Evolutionary conservation across 495 filamentous ascomycete species (phyloP).

Genomic region (Clavariopsis aquatica): DNA sequence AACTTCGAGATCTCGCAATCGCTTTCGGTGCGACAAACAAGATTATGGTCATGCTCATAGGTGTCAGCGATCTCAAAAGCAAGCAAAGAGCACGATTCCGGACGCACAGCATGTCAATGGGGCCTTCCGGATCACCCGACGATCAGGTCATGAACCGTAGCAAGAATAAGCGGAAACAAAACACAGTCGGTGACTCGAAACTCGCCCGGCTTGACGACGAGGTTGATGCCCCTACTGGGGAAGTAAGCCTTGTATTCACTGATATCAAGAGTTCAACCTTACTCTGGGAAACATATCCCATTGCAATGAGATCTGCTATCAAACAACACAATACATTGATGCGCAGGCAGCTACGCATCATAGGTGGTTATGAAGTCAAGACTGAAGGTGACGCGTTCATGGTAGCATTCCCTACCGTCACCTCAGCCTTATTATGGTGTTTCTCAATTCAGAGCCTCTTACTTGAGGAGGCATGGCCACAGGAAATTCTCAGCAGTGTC

Average conservation of each 20-base stretch:
- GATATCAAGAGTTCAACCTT: constrained; percentile 99
- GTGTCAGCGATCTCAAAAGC: constrained; percentile 84
- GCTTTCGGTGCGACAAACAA: constrained; percentile 90
- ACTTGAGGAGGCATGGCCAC: constrained; percentile 86
- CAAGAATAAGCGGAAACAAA: constrained; percentile 64
- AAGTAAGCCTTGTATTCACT: constrained; percentile 92
- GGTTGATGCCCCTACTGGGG: constrained; percentile 84
- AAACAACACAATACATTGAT: constrained; percentile 95
- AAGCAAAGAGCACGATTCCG: constrained; percentile 70
- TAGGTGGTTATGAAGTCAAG: constrained; percentile 98
- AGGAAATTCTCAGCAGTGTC: constrained; percentile 83
- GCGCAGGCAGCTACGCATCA: constrained; percentile 86
- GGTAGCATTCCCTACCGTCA: constrained; percentile 96
- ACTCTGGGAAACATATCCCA: constrained; percentile 94
- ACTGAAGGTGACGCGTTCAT: constrained; percentile 99
- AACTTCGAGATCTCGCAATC: constrained; percentile 91
- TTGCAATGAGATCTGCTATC: constrained; percentile 93
- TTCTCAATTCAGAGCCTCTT: constrained; percentile 90
- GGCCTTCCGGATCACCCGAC: constrained; percentile 71
- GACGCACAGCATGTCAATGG: constrained; percentile 76
- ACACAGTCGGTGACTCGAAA: constrained; percentile 74
- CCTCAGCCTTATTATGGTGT: constrained; percentile 89
- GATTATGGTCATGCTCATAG: constrained; percentile 98
- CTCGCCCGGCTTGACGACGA: constrained; percentile 81
- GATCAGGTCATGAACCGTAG: constrained; percentile 60